Conservation (phyloP, 2,329 filamentous ascomycete genomes). For the Fusarium avenaceum region DNA sequence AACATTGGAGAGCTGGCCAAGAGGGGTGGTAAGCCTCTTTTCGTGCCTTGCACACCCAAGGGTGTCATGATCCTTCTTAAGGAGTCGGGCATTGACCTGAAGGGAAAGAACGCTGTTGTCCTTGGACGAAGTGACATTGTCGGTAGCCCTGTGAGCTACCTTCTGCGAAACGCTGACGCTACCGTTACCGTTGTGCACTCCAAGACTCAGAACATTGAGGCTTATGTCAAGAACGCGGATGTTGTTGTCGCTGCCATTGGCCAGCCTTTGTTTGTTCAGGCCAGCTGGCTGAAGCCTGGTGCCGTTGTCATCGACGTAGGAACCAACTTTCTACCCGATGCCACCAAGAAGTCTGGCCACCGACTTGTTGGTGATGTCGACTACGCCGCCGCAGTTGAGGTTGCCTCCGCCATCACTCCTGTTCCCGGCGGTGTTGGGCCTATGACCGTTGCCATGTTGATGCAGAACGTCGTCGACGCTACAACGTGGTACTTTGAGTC, state of each 20-base stretch:
- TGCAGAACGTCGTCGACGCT: slow-evolving; percentile 94
- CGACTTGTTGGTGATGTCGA: slow-evolving; percentile 96
- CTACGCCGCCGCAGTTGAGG: slow-evolving; percentile 83
- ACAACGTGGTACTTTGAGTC: slow-evolving; percentile 85
- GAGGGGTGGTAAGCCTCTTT: slow-evolving; percentile 88
- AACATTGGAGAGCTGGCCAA: slow-evolving; percentile 99
- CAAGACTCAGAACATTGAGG: slow-evolving; percentile 79
- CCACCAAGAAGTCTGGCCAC: slow-evolving; percentile 90
- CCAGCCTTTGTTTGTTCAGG: slow-evolving; percentile 87
- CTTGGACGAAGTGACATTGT: slow-evolving; percentile 97
- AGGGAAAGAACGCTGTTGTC: slow-evolving; percentile 94
- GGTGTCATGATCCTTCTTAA: slow-evolving; percentile 94
- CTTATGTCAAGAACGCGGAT: slow-evolving; percentile 85
- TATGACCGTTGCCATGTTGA: slow-evolving; percentile 98
- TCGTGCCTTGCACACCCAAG: slow-evolving; percentile 95
- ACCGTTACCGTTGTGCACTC: slow-evolving; percentile 98
- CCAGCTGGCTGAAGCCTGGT: slow-evolving; percentile 94
- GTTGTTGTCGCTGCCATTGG: slow-evolving; percentile 94
- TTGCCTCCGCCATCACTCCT: slow-evolving; percentile 93
- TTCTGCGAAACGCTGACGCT: slow-evolving; percentile 94
- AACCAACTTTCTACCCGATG: slow-evolving; percentile 93
- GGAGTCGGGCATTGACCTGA: slow-evolving; percentile 84
- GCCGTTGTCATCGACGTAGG: slow-evolving; percentile 98
- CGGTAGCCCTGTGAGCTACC: slow-evolving; percentile 94
- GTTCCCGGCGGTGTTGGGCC: slow-evolving; percentile 97